phyloP scores from a whole-genome alignment of 495 filamentous ascomycete genomes.

The Massariosphaeria phaeospora region DNA sequence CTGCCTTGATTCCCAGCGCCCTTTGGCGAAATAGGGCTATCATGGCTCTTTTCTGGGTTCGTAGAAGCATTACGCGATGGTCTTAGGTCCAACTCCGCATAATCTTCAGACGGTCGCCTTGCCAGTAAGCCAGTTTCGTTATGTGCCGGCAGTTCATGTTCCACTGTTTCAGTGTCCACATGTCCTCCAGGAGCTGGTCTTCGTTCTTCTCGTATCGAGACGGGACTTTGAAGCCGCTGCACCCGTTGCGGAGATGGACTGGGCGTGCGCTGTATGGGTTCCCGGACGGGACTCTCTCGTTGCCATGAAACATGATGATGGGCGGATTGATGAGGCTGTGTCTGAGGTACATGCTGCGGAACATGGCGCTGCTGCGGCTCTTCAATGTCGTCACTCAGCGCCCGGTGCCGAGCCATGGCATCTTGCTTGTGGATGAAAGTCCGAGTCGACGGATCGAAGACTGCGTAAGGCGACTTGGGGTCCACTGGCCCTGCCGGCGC shows the following conservation, averaged over 20 bases:
- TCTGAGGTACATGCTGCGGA: background rate
- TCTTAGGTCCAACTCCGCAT: constrained; percentile 18
- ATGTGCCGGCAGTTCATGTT: background rate
- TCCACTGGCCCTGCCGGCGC: constrained; percentile 15
- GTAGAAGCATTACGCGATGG: background rate
- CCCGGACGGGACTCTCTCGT: background rate
- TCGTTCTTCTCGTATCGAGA: background rate
- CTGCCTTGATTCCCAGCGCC: constrained; percentile 12
- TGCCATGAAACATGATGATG: background rate
- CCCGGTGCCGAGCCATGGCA: constrained; percentile 10
- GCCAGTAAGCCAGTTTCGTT: constrained; percentile 1
- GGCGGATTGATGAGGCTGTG: background rate
- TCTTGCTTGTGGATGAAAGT: constrained; percentile 29
- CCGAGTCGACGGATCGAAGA: constrained; percentile 33
- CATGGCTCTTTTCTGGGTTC: background rate
- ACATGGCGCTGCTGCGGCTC: background rate
- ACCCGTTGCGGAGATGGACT: constrained; percentile 3
- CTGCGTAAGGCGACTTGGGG: constrained; percentile 26
- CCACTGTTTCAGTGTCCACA: background rate
- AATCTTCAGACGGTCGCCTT: constrained; percentile 21
- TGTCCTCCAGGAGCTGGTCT: background rate
- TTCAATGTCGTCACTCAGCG: constrained; percentile 3
- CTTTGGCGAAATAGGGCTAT: constrained; percentile 12
- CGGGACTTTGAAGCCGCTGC: background rate
- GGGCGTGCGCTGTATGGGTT: background rate